Evolutionary conservation across 1,284 basidiomycete genomes (phyloP), one percentile per base, ranked within the genome.

Genomic region (Moesziomyces globuligerus): DNA sequence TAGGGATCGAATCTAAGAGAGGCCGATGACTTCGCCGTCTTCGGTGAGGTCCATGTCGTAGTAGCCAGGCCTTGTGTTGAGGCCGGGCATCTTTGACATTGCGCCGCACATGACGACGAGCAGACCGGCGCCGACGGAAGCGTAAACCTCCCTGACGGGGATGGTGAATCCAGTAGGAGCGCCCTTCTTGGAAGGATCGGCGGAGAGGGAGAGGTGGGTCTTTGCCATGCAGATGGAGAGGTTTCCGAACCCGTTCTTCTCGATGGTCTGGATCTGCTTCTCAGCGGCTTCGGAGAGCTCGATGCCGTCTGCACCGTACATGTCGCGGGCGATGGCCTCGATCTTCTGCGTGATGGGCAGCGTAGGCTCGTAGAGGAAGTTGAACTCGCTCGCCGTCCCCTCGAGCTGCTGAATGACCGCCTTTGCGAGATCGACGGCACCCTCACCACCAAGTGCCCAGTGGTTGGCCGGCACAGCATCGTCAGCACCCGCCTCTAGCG

Each of bases 391-490:
- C 17, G 59, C 29, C 13, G 49, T 58, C 48, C 75, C 74, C 47
- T 79, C 75, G 10, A 81, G 57, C 52, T 72, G 64, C 32, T 68
- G 54, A 39, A 82, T 81, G 18, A 82, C 72, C 1, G 73, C 69
- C 39, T 80, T 68, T 36, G 80, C 80, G 5, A 82, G 61, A 6
- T 78, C 74, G 23, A 78, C 48, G 4, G 80, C 80, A 5, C 80
- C 80, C 20, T 64, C 65, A 29, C 80, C 80, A 26, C 80, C 80
- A 5, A 69, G 44, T 7, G 78, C 79, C 80, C 80, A 98, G 86
- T 98, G 95, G 85, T 92, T 95, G 81, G 91, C 92, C 53, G 96
- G 90, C 8, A 98, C 90, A 25, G 95, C 96, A 58, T 92, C 93
- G 83, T 98, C 93, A 25, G 96, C 95, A 48, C 96, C 95, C 17